Conservation (phyloP, 805 yeast genomes). For the Yarrowia porcina region DNA sequence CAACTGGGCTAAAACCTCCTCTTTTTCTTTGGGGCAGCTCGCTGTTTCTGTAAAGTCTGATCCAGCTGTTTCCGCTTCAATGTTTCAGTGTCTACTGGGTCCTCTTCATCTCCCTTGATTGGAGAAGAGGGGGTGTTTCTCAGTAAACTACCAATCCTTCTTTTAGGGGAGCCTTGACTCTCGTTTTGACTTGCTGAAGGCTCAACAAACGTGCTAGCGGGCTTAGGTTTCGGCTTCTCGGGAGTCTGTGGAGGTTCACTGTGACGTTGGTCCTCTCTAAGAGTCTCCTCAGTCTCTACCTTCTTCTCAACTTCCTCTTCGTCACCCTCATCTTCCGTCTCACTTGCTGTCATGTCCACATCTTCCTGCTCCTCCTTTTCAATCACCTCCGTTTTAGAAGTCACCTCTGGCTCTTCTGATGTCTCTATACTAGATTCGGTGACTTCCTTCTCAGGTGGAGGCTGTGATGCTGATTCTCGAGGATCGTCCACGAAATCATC, state of each 20-base stretch:
- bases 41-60: not conserved
- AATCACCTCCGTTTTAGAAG: not conserved
- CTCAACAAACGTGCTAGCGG: not conserved
- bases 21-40: not conserved
- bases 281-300: not conserved
- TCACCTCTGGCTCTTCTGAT: no score
- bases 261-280: not conserved
- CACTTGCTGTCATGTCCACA: not conserved
- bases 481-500: not conserved
- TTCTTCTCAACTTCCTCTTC: not conserved
- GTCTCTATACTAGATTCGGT: no score
- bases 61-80: slow-evolving; percentile 6
- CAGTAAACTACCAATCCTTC: slow-evolving; percentile 10
- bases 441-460: not conserved
- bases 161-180: not conserved
- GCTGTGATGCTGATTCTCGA: not conserved
- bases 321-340: not conserved
- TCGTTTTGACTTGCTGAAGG: not conserved
- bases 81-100: not conserved
- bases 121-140: not conserved
- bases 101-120: not conserved
- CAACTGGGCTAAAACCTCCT: slow-evolving; percentile 9
- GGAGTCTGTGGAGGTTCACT: not conserved
- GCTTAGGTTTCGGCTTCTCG: not conserved
- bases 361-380: not conserved